Evolutionary conservation across 495 filamentous ascomycete genomes (phyloP).

Genomic region (Rostrohypoxylon terebratum): DNA sequence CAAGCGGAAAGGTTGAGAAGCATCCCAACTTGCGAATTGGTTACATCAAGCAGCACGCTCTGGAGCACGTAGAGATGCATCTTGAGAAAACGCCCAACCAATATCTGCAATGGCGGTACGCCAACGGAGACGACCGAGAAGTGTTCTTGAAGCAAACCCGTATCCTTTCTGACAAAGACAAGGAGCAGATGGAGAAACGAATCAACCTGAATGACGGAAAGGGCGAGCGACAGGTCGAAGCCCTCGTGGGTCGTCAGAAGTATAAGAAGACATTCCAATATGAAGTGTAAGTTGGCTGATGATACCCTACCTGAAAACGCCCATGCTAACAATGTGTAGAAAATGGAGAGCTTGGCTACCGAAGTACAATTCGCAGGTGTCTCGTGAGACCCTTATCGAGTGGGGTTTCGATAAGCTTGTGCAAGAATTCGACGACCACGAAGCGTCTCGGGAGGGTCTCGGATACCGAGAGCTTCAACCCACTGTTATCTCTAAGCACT

Average conservation of each 20-base stretch:
- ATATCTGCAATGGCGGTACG: slow-evolving; percentile 98
- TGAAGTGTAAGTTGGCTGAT: slow-evolving; percentile 74
- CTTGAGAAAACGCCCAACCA: slow-evolving; percentile 99
- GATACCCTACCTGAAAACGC: neutral
- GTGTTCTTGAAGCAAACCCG: slow-evolving; percentile 98
- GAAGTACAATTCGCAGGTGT: slow-evolving; percentile 92
- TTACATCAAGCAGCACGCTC: slow-evolving; percentile 98
- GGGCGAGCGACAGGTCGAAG: slow-evolving; percentile 81
- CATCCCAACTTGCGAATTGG: slow-evolving; percentile 99
- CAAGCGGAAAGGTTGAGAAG: slow-evolving; percentile 91
- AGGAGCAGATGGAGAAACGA: slow-evolving; percentile 87
- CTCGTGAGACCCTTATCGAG: slow-evolving; percentile 88
- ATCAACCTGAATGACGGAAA: slow-evolving; percentile 86
- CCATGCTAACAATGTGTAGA: slow-evolving; percentile 50
- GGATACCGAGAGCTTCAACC: slow-evolving; percentile 93
- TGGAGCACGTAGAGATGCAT: slow-evolving; percentile 99
- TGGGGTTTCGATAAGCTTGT: slow-evolving; percentile 91
- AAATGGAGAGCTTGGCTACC: slow-evolving; percentile 92
- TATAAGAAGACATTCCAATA: slow-evolving; percentile 99
- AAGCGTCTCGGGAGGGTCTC: slow-evolving; percentile 95
- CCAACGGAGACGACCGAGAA: slow-evolving; percentile 95
- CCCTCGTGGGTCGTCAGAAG: slow-evolving; percentile 95
- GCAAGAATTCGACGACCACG: slow-evolving; percentile 98
- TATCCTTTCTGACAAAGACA: slow-evolving; percentile 84
- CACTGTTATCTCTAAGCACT: slow-evolving; percentile 95